Evolutionary conservation across 169 alveolate species (phyloP).

Genomic region (Eimeria tenella): DNA sequence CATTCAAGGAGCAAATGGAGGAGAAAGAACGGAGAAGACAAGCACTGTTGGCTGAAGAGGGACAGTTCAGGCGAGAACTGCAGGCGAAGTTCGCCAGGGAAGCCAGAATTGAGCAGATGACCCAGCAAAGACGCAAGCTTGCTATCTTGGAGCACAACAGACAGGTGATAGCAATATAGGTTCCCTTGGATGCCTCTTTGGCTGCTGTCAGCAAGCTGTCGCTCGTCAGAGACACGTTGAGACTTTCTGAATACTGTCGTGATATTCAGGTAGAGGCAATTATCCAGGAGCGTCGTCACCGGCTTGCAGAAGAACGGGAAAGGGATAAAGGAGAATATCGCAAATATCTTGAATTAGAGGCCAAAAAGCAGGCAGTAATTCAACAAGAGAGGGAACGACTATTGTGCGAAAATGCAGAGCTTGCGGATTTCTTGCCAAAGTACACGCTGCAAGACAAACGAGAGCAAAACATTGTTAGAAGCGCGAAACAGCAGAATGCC

Average conservation of each 20-base stretch:
- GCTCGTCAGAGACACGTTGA: neutral
- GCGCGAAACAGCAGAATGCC: slow-evolving; percentile 37
- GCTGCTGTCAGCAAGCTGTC: neutral
- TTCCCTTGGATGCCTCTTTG: neutral
- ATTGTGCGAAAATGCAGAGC: slow-evolving; percentile 84
- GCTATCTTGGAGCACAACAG: slow-evolving; percentile 89
- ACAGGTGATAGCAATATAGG: slow-evolving; percentile 76
- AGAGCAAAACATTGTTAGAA: slow-evolving; percentile 64
- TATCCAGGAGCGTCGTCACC: slow-evolving; percentile 86
- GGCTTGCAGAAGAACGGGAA: slow-evolving; percentile 85
- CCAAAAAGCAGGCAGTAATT: slow-evolving; percentile 84
- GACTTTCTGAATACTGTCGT: neutral
- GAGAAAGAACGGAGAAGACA: slow-evolving; percentile 82
- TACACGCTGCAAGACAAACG: slow-evolving; percentile 82
- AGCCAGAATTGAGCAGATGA: slow-evolving; percentile 89
- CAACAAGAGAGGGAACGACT: slow-evolving; percentile 88
- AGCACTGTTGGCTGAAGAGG: slow-evolving; percentile 87
- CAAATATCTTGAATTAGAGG: slow-evolving; percentile 80
- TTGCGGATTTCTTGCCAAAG: slow-evolving; percentile 87
- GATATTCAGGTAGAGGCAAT: slow-evolving; percentile 84
- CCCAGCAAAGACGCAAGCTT: slow-evolving; percentile 88
- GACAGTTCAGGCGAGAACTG: slow-evolving; percentile 86
- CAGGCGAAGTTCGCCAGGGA: slow-evolving; percentile 91
- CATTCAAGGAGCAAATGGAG: slow-evolving; percentile 82
- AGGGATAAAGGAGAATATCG: slow-evolving; percentile 84